These are phyloP conservation scores for Leucosporidium scottii DNA, from an alignment of 768 basidiomycete species.

Conservation along the genomic window DNA sequence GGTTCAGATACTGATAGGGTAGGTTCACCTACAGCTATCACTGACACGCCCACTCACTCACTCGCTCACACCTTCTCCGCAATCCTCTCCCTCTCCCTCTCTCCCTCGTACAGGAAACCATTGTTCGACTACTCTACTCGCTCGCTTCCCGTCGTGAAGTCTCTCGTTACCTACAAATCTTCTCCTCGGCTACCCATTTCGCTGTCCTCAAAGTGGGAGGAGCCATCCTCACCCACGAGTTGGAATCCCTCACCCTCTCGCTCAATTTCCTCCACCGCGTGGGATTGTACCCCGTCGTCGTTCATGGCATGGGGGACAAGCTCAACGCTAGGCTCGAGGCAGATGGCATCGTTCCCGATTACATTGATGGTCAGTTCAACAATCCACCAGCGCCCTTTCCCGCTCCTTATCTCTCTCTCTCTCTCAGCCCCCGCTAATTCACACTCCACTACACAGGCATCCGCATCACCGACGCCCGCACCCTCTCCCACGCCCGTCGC, in stretches of 20 bases:
- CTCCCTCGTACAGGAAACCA: slow-evolving; percentile 61
- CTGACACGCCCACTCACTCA: not conserved
- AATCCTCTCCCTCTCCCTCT: not conserved
- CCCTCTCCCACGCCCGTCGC: slow-evolving; percentile 84
- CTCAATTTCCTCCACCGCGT: slow-evolving; percentile 94
- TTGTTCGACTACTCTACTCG: slow-evolving; percentile 90
- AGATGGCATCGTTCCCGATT: slow-evolving; percentile 90
- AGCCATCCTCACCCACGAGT: slow-evolving; percentile 74
- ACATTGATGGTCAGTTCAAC: slow-evolving; percentile 56
- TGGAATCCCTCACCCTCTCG: slow-evolving; percentile 88
- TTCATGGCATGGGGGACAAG: slow-evolving; percentile 72
- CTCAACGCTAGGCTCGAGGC: slow-evolving; percentile 86
- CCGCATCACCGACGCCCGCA: slow-evolving; percentile 92
- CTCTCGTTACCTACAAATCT: slow-evolving; percentile 95
- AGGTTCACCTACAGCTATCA: not conserved
- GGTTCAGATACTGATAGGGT: slow-evolving; percentile 31
- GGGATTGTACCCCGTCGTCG: slow-evolving; percentile 92
- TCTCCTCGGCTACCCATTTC: slow-evolving; percentile 56
- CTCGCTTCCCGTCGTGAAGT: slow-evolving; percentile 96
- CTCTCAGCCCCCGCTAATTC: too few species aligned
- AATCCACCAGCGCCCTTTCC: not conserved
- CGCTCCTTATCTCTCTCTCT: not conserved
- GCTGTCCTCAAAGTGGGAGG: slow-evolving; percentile 94
- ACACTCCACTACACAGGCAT: too few species aligned
- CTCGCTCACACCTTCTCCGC: not conserved